Conservation (phyloP, 208 protist genomes). For the Leishmania tarentolae region DNA sequence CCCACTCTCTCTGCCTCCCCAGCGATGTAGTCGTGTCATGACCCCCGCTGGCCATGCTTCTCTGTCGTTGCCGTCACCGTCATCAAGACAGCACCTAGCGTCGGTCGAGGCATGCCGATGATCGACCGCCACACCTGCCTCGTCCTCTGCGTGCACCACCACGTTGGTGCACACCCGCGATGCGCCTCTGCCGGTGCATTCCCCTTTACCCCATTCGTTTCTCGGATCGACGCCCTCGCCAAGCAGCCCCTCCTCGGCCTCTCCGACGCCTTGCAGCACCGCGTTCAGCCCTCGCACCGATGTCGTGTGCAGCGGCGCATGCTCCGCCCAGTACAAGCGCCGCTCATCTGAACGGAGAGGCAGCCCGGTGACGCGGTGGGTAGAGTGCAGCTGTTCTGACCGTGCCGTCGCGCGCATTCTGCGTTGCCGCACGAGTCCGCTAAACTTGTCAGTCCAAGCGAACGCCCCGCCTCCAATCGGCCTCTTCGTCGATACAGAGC, state of each 20-base stretch:
- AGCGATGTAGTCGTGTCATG: not conserved
- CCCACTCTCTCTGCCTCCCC: not conserved
- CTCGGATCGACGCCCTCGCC: not conserved
- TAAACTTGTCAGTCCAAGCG: not conserved
- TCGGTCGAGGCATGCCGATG: not conserved
- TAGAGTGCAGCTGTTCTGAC: not conserved
- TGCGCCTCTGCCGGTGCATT: not conserved
- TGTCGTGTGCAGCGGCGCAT: constrained; percentile 16
- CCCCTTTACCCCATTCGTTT: not conserved
- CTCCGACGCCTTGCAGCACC: constrained; percentile 23
- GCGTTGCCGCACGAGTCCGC: constrained; percentile 2
- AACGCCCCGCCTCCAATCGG: not conserved
- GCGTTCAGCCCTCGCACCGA: constrained; percentile 22
- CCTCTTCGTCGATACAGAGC: not conserved
- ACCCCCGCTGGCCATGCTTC: not conserved
- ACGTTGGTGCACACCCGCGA: not conserved
- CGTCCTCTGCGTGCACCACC: not conserved
- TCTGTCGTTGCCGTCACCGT: not conserved
- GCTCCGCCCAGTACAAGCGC: constrained; percentile 28
- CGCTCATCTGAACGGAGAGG: constrained; percentile 5
- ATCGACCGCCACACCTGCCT: not conserved
- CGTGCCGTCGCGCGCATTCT: constrained; percentile 7
- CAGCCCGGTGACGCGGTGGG: constrained; percentile 3
- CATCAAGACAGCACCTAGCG: not conserved
- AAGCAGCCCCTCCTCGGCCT: constrained; percentile 14